Evolutionary conservation across 139 green algal species (phyloP), one percentile per base, ranked within the genome.

Genomic region (Chlorella sp.): DNA sequence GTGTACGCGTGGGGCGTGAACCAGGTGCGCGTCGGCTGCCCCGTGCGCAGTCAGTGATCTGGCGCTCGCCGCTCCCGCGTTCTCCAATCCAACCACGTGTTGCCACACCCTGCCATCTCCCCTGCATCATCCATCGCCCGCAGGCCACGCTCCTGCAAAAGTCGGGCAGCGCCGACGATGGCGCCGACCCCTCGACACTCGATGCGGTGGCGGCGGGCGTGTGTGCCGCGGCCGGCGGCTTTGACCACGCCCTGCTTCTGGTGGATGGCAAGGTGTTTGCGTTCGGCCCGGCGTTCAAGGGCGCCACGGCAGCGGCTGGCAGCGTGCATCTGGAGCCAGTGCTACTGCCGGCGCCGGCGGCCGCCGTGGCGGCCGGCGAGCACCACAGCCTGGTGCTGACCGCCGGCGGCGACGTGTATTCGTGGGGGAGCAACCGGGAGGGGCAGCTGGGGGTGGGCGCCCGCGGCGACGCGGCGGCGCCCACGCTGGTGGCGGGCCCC

Each of bases 321-420:
- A 59, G 36, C 60, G 45, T 83, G 4, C 36, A 70, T 38, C 67
- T 83, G 2, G 43, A n/a, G 29, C 58, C 60, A 4, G 31, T 84
- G n/a, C 50, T 74, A 19, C 38, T 81, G 35, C 46, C 71, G 61
- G 58, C 63, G 41, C 50, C 59, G 31, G 82, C 94, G 33, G 64
- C 79, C 23, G 56, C 42, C 11, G 86, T 94, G 51, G 65, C 71
- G 6, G 77, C 69, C 9, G 91, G 79, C 64, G 97, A 98, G 88
- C 90, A 95, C 83, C 95, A 98, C 89, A 97, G 87, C 41, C 77
- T 97, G 45, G 88, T 86, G 6, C 81, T 92, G 66, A 91, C 90
- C 1, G 73, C 38, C 14, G 76, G 76, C 7, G 95, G 92, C 21
- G 90, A 96, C 68, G 84, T 98, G 50, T 95, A 79, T 59, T 90